Evolutionary conservation across 108 stramenopile species (phyloP), one percentile per base, ranked within the genome.

Genomic region (Cylindrotheca fusiformis): DNA sequence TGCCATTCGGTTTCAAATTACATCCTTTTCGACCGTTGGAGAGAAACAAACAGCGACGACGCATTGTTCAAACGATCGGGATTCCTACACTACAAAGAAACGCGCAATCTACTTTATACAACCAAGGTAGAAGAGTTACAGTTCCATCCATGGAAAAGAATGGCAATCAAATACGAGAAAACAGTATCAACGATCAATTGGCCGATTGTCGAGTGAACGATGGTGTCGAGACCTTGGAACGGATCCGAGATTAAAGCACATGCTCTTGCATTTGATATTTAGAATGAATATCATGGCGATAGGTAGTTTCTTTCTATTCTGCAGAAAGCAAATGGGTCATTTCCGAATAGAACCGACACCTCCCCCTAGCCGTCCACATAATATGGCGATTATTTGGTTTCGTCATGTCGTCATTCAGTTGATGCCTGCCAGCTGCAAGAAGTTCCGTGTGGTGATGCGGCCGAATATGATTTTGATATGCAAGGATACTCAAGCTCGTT

Each of bases 111-210:
- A 76, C 48, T 54, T 77, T 5, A 77, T n/a, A 81, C 27, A 65
- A 67, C 17, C 60, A 75, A 41, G 87, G 87, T 0, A 54, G 65
- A 52, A 62, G 57, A 36, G 77, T 88, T 14, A 71, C 66, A 22
- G 68, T 85, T 0, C 68, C 72, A 67, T 72, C 72, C 4, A 69
- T 85, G 79, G 78, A 77, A 58, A 76, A 77, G 46, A 59, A 88
- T 77, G 84, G 87, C 0, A 81, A 83, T 54, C 48, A 25, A 29
- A 81, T 88, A 28, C 75, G 83, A 69, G 87, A 87, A 59, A 81
- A 66, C 45, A 68, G 65, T 24, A 56, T 83, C 20, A 70, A 61
- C 0, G 65, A 72, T 32, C 31, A 69, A 52, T 55, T 84, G 28
- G 67, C 81, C 4, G 78, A 82, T 52, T 56, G 87, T 53, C 67